phyloP scores from a whole-genome alignment of 2,329 filamentous ascomycete genomes.

The Fusarium sulawesiense region DNA sequence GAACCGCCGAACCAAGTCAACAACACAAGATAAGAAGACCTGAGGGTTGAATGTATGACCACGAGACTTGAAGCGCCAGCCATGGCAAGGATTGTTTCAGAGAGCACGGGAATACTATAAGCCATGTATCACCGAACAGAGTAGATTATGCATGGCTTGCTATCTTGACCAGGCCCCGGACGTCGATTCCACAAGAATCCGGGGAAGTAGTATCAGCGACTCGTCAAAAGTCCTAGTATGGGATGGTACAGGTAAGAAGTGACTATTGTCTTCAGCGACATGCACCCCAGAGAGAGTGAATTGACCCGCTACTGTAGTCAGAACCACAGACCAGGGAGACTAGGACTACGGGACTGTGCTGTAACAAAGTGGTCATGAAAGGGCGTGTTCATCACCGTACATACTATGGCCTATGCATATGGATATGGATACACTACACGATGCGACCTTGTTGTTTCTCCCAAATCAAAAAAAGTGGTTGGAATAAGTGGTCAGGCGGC shows the following conservation, averaged over 20 bases:
- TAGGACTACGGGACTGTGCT: background rate
- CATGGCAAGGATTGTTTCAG: background rate
- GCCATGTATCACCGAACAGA: background rate
- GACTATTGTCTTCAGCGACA: conserved; percentile 9
- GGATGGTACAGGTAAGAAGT: conserved; percentile 9
- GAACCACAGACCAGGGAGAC: conserved; percentile 3
- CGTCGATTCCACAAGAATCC: conserved; percentile 21
- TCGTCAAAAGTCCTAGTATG: conserved; percentile 17
- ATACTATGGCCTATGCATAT: background rate
- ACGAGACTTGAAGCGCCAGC: background rate
- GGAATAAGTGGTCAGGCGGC: conserved; percentile 45
- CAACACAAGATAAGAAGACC: conserved; percentile 10
- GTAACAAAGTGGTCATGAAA: conserved; percentile 23
- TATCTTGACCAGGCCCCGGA: conserved; percentile 1
- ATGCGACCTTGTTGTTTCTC: conserved; percentile 22
- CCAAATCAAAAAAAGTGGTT: conserved; percentile 37
- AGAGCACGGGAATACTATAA: background rate
- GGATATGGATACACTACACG: conserved; percentile 3
- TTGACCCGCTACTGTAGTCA: conserved; percentile 11
- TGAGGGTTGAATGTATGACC: conserved; percentile 9
- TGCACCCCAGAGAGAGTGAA: conserved; percentile 25
- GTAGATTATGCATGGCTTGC: conserved; percentile 3
- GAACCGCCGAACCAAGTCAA: background rate
- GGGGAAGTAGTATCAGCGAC: conserved; percentile 21
- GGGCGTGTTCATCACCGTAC: background rate